Evolutionary conservation across 2,329 filamentous ascomycete genomes (phyloP).

Genomic region (Diaporthe vaccinii): DNA sequence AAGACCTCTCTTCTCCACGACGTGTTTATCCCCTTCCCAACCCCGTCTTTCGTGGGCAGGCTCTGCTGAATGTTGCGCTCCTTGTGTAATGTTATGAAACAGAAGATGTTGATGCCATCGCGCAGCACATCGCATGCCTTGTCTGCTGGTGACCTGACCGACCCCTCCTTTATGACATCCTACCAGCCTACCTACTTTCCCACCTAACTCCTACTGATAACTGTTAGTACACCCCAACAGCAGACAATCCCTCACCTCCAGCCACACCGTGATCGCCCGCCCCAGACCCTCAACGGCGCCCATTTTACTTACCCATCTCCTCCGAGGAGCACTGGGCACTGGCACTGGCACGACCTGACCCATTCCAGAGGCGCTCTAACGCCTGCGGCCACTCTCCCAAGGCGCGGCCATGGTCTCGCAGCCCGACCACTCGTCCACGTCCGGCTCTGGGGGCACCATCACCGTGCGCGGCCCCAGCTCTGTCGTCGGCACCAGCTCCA

Average conservation of each 20-base stretch:
- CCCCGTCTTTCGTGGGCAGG: constrained; percentile 13
- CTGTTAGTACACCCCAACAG: constrained; percentile 24
- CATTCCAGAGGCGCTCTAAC: constrained; percentile 22
- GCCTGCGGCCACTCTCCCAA: constrained; percentile 15
- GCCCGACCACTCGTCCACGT: constrained; percentile 47
- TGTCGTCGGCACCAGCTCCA: constrained; percentile 47
- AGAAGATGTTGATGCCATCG: constrained; percentile 31
- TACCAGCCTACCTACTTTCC: constrained; percentile 33
- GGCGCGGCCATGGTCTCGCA: constrained; percentile 50
- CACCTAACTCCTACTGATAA: constrained; percentile 28
- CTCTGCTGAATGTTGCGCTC: constrained; percentile 21
- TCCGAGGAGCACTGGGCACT: constrained; percentile 3
- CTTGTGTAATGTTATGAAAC: constrained; percentile 34
- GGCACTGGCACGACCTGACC: constrained; percentile 17
- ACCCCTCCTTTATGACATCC: constrained; percentile 32
- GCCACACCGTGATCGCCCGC: constrained; percentile 36
- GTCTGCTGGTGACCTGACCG: constrained; percentile 31
- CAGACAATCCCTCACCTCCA: constrained; percentile 29
- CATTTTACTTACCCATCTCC: neutral
- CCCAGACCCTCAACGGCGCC: constrained; percentile 10
- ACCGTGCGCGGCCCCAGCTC: constrained; percentile 51
- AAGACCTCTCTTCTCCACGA: neutral
- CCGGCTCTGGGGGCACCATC: constrained; percentile 44
- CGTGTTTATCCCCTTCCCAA: constrained; percentile 5
- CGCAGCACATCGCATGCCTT: constrained; percentile 25